Percentiles rank a stretch among this genome's conserved stretches.
Evolutionary conservation across 768 basidiomycete genomes (phyloP).

Genomic region (Sarcodon aspratus): DNA sequence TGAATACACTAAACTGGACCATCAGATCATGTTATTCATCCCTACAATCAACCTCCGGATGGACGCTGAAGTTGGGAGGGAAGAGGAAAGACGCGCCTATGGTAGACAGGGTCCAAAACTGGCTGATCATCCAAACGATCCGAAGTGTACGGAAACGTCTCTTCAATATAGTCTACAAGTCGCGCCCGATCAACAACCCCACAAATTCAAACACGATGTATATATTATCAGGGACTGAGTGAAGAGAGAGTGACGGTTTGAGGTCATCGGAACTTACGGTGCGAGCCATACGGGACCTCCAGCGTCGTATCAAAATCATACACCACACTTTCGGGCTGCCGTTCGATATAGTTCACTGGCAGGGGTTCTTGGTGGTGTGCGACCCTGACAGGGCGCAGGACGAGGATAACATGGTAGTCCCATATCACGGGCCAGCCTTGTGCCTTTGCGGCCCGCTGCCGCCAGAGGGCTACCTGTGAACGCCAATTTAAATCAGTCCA

Average conservation of each 20-base stretch:
- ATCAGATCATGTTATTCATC: neutral
- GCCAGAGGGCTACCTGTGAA: constrained; percentile 52
- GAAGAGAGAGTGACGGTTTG: neutral
- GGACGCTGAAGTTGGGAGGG: neutral
- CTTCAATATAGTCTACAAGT: constrained; percentile 16
- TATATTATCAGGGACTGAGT: too few relatives aligned
- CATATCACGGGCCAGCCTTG: constrained; percentile 38
- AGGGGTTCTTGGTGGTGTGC: neutral
- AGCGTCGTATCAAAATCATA: constrained; percentile 60
- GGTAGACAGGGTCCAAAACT: neutral
- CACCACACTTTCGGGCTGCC: constrained; percentile 26
- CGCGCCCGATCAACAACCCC: neutral
- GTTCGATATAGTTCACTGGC: neutral
- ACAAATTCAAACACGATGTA: too few relatives aligned
- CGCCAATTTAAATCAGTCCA: neutral
- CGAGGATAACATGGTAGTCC: constrained; percentile 68
- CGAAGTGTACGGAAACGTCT: constrained; percentile 15
- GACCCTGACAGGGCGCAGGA: constrained; percentile 25
- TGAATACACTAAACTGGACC: constrained; percentile 35
- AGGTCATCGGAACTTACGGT: constrained; percentile 23
- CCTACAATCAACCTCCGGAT: neutral
- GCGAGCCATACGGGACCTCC: constrained; percentile 36
- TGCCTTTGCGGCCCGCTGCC: constrained; percentile 33
- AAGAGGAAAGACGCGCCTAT: neutral
- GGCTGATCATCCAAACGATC: constrained; percentile 3